Base-by-base conservation (phyloP, 2,329 filamentous ascomycete genomes). In the Colletotrichum nymphaeae region DNA sequence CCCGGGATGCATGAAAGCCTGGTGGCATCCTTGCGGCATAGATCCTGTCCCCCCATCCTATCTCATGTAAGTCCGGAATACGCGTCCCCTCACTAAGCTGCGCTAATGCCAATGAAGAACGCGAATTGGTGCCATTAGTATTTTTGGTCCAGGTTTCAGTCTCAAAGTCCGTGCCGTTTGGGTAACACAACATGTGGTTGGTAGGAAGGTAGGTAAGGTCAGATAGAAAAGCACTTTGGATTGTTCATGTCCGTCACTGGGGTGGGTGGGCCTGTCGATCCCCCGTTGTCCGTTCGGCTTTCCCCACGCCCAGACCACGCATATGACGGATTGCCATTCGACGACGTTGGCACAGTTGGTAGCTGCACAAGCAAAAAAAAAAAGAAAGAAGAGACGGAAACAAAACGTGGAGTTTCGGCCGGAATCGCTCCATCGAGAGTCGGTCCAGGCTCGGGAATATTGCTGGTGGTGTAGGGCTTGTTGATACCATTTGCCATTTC, bases 211-310 rank as follows among this genome's bases (percentile, higher is more conserved):
- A 7, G 37, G 28, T 30, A 32, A 72, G 35, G 56, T 60, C 63
- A 72, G 57, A 58, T 7, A n/a, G 12, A 55, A 55, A 67, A 32
- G 37, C 37, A 42, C 9, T 30, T 60, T 42, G 19, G 24, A 46
- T 11, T 63, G 62, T 72, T 62, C 62, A 16, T 67, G 62, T 72
- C 67, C 62, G 62, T 62, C 53, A 42, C 19, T 69, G 56, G 56
- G 28, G n/a, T 24, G 63, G 67, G 62, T n/a, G 30, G 67, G 22
- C 28, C 16, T 35, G 69, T 59, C 52, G 69, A 58, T 60, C 63
- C 67, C 49, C 52, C 63, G 72, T 42, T 67, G 63, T 72, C 72
- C 69, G 72, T 26, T 58, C 72, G 72, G 68, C 32, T 74, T 74
- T 72, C 69, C 72, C 72, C 72, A 74, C 69, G 58, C 68, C 42